Percentiles rank a stretch among this genome's conserved stretches.
These are phyloP conservation scores for Pseudogymnoascus sp. DNA, from an alignment of 2,329 filamentous ascomycete species.

Conservation along the genomic window DNA sequence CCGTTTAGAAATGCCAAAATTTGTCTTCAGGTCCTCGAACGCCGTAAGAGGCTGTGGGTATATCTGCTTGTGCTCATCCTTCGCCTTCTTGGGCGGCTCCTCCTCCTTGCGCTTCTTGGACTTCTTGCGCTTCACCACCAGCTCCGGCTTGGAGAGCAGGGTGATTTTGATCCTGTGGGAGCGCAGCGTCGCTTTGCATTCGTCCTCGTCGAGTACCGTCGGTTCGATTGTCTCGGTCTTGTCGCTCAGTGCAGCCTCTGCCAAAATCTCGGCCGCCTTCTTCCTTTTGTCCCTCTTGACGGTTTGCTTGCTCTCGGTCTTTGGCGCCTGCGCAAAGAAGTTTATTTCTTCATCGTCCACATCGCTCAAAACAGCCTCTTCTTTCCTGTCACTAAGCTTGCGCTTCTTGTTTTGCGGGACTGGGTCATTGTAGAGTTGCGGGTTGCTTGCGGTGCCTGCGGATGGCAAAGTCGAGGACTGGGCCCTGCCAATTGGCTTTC, in stretches of 20 bases:
- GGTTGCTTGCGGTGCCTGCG: conserved; percentile 53
- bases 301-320: conserved; percentile 23
- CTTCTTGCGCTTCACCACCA: conserved; percentile 42
- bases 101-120: conserved; percentile 46
- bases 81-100: conserved; percentile 32
- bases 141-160: conserved; percentile 46
- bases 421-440: conserved; percentile 60
- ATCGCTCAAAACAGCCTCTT: conserved; percentile 28
- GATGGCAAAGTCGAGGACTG: conserved; percentile 48
- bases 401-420: conserved; percentile 42
- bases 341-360: conserved; percentile 35
- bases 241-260: conserved; percentile 3
- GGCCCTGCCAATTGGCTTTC: conserved; percentile 26
- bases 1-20: conserved; percentile 64
- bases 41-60: conserved; percentile 72
- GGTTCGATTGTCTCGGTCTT: neutral
- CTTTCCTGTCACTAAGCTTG: conserved; percentile 38
- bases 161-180: conserved; percentile 81
- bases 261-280: conserved; percentile 9
- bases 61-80: conserved; percentile 50
- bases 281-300: conserved; percentile 17
- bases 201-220: conserved; percentile 51
- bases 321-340: conserved; percentile 45
- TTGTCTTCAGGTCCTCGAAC: conserved; percentile 62
- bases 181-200: conserved; percentile 65